Base-by-base conservation (phyloP, 768 basidiomycete genomes). In the Termitomyces sp. region DNA sequence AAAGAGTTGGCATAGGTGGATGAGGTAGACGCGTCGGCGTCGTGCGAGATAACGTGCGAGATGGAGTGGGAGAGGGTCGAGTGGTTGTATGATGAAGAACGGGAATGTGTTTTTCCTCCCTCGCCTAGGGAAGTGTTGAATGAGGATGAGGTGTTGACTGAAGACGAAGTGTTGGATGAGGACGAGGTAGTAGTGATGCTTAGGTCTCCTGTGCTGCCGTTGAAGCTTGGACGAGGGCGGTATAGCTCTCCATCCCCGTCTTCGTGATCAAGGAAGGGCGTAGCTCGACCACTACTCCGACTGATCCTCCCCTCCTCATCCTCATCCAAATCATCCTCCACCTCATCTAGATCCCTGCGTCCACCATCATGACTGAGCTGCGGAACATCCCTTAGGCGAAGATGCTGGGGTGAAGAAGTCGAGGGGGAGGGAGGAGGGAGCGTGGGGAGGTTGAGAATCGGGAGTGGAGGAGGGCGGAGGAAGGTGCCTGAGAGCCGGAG, bases 351-450 rank as follows among this genome's bases (percentile, higher is more conserved):
- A 3, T 55, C 36, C n/a, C n/a, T 40, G 27, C 36, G 33, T 10
- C 27, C 34, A 37, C 56, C 60, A 48, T 53, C 39, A 22, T 66
- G 72, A 18, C 76, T 74, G 48, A 86, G 66, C 27, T 80, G 83
- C 33, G 87, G 87, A 72, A 86, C 82, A 58, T 74, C 82, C 46
- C 76, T 73, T 61, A 85, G 68, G 13, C 79, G 75, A 42, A 42
- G 27, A n/a, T 13, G 66, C 64, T 32, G 33, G 1, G 53, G 26
- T 12, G 62, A 37, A 39, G 47, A 26, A 27, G 39, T 30, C 9
- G 20, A 13, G 0, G 65, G 63, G 0, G 55, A 50, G 7, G 72
- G 66, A 7, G 71, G 64, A 7, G 78, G 77, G 13, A 84, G 69
- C 20, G 73, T 73, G 4, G 86, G 86, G 4, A 87, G 71, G 64